Conservation (phyloP, 2,329 filamentous ascomycete genomes). For the Camptophora hylomeconis region DNA sequence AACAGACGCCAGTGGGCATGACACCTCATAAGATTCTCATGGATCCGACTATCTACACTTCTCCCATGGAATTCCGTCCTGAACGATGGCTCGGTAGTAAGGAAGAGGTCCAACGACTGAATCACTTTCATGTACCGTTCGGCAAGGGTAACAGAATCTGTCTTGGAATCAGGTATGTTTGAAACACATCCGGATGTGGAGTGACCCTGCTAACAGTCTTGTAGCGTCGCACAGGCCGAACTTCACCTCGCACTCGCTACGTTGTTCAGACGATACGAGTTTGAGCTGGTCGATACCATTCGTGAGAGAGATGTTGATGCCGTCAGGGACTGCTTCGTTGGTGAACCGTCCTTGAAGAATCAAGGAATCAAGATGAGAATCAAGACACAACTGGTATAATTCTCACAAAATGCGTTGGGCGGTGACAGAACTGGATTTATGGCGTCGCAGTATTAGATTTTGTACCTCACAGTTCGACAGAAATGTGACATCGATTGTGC, state of each 20-base stretch:
- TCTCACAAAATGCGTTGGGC: no score
- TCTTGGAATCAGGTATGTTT: slow-evolving; percentile 28
- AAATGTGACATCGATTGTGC: no score
- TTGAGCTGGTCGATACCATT: slow-evolving; percentile 24
- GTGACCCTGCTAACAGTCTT: neutral
- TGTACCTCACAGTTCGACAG: no score
- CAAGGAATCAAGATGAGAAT: no score
- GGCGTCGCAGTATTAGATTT: no score
- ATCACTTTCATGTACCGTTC: slow-evolving; percentile 27
- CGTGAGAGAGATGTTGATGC: no score
- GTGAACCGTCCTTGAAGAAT: no score
- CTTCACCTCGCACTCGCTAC: slow-evolving; percentile 21
- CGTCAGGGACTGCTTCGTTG: no score
- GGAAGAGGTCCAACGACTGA: slow-evolving; percentile 8
- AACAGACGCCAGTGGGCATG: slow-evolving; percentile 25
- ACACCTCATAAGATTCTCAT: slow-evolving; percentile 24
- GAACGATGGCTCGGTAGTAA: slow-evolving; percentile 31
- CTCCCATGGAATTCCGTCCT: slow-evolving; percentile 28
- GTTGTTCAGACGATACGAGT: slow-evolving; percentile 20
- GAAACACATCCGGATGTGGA: slow-evolving; percentile 10
- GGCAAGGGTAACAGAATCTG: slow-evolving; percentile 32
- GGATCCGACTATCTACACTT: slow-evolving; percentile 24
- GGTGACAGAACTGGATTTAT: no score
- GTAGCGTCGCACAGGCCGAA: slow-evolving; percentile 23
- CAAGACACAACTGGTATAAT: no score